Percentiles rank a stretch among this genome's conserved stretches.
These are phyloP conservation scores for Otatea glauca DNA, from an alignment of 176 grass and related monocot species.

Conservation along the genomic window DNA sequence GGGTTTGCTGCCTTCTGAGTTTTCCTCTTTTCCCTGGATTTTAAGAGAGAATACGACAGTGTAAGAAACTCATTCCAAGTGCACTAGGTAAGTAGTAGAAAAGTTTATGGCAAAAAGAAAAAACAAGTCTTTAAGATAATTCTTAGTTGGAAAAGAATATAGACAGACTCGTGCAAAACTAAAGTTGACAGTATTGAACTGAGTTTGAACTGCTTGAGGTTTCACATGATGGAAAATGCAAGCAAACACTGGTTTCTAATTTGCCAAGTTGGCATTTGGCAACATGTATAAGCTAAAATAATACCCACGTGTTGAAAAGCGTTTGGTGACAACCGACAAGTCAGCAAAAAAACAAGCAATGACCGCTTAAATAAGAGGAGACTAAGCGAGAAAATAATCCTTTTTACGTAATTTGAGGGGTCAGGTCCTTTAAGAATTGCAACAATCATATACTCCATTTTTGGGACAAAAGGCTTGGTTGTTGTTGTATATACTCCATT, in stretches of 20 bases:
- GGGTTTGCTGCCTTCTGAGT: slow-evolving; percentile 47
- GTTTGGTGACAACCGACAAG: background rate
- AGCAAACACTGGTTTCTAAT: background rate
- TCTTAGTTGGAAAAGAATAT: slow-evolving; percentile 6
- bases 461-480: too few relatives aligned
- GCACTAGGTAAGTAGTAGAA: background rate
- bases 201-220: background rate
- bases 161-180: background rate
- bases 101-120: background rate
- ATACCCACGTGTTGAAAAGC: background rate
- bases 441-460: background rate
- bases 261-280: background rate
- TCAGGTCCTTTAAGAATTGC: background rate
- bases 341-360: background rate
- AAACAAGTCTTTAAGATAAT: slow-evolving; percentile 4
- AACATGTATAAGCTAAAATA: slow-evolving; percentile 24
- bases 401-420: background rate
- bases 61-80: slow-evolving; percentile 8
- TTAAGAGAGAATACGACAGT: background rate
- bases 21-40: slow-evolving; percentile 60
- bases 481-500: too few relatives aligned
- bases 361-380: background rate
- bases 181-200: background rate
- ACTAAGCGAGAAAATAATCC: background rate
- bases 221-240: background rate